These are phyloP conservation scores for Rubia peregrina DNA, from an alignment of 305 asterid genomes.

Conservation along the genomic window DNA sequence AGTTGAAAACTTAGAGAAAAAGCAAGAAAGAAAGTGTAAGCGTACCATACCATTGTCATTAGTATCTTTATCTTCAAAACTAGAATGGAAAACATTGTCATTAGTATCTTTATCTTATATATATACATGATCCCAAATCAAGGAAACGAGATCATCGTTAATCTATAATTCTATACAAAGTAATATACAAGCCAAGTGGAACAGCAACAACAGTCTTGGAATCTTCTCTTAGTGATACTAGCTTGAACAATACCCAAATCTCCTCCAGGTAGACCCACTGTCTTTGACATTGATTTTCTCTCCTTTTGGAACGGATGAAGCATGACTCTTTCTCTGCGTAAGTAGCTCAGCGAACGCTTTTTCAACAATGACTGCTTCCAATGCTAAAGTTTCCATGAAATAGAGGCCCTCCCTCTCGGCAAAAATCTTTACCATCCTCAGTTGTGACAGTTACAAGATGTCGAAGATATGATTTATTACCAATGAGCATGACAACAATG, in stretches of 20 bases:
- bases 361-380: constrained; percentile 69
- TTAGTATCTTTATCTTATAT: no score
- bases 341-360: constrained; percentile 67
- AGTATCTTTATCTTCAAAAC: no score
- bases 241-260: constrained; percentile 61
- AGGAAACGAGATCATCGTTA: constrained; percentile 9
- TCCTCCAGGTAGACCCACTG: constrained; percentile 51
- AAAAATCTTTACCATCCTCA: constrained; percentile 54
- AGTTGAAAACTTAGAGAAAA: no score
- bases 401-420: constrained; percentile 65
- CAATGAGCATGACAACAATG: constrained; percentile 70
- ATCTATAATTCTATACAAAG: not conserved
- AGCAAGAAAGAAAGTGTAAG: no score
- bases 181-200: constrained; percentile 12
- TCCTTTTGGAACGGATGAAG: constrained; percentile 59
- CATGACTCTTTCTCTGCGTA: constrained; percentile 52
- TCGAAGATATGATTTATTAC: constrained; percentile 79
- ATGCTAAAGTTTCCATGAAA: constrained; percentile 87
- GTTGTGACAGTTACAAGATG: constrained; percentile 74
- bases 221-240: constrained; percentile 19
- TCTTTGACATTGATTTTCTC: constrained; percentile 55
- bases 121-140: not conserved
- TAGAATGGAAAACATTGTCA: no score
- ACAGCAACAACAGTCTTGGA: constrained; percentile 14
- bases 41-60: no score